Conservation (phyloP, 2,329 filamentous ascomycete genomes). For the Atkinsonella texensis region DNA sequence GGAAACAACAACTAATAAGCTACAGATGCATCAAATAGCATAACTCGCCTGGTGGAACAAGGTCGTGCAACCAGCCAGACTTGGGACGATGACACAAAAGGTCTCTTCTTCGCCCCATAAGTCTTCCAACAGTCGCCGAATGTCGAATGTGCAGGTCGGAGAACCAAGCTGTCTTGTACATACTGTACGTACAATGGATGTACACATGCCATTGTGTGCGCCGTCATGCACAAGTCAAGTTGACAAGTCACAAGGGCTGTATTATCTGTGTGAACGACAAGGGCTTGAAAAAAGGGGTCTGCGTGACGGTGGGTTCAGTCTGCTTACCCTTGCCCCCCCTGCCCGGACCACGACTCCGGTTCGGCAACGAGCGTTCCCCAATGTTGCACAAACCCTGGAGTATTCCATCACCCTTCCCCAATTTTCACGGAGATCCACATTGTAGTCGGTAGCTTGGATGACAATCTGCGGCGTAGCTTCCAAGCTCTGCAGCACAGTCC, state of each 20-base stretch:
- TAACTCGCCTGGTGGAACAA: background rate
- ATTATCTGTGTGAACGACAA: too few relatives aligned
- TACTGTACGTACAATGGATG: too few relatives aligned
- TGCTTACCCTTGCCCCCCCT: background rate
- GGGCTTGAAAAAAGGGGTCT: background rate
- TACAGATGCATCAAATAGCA: background rate
- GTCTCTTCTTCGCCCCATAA: background rate
- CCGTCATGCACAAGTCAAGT: too few relatives aligned
- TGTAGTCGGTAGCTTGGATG: too few relatives aligned
- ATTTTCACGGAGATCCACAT: too few relatives aligned
- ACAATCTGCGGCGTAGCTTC: too few relatives aligned
- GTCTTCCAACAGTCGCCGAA: background rate
- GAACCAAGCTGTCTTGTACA: background rate
- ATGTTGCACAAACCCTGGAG: background rate
- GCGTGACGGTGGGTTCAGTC: background rate
- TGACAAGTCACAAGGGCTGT: too few relatives aligned
- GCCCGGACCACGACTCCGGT: background rate
- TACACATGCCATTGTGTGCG: too few relatives aligned
- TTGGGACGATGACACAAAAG: background rate
- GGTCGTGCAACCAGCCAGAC: background rate
- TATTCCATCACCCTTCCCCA: too few relatives aligned
- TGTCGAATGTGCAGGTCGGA: background rate
- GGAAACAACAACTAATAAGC: background rate
- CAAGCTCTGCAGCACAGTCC: too few relatives aligned
- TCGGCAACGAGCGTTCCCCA: background rate